Evolutionary conservation across 1,284 basidiomycete species (phyloP).

Genomic region (Chalciporus sp.): DNA sequence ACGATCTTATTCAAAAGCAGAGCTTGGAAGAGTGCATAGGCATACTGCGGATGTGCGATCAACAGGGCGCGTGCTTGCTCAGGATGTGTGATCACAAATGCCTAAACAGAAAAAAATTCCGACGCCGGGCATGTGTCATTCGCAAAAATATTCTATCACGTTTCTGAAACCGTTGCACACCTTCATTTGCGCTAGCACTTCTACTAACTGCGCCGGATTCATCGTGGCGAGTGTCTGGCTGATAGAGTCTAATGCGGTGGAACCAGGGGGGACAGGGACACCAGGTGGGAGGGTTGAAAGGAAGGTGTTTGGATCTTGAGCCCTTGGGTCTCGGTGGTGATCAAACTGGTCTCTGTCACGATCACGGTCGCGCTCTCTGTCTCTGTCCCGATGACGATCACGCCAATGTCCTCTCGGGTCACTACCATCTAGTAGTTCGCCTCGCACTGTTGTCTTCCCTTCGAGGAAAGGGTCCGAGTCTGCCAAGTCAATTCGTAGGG

Average conservation of each 20-base stretch:
- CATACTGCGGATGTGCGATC: slow-evolving; percentile 85
- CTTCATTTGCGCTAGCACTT: slow-evolving; percentile 98
- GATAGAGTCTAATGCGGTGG: slow-evolving; percentile 82
- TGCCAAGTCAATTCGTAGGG: slow-evolving; percentile 79
- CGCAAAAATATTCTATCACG: slow-evolving; percentile 26
- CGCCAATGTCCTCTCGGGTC: slow-evolving; percentile 59
- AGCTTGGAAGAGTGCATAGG: slow-evolving; percentile 96
- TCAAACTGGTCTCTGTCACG: slow-evolving; percentile 25
- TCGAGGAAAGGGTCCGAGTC: slow-evolving; percentile 63
- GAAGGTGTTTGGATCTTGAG: slow-evolving; percentile 52
- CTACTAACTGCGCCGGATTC: slow-evolving; percentile 84
- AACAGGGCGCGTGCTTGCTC: slow-evolving; percentile 87
- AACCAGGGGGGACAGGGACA: slow-evolving; percentile 75
- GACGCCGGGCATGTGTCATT: slow-evolving; percentile 22
- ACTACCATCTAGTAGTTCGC: slow-evolving; percentile 44
- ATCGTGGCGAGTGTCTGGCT: slow-evolving; percentile 86
- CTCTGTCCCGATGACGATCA: slow-evolving; percentile 42
- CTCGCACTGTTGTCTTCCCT: slow-evolving; percentile 62
- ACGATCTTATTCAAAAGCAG: slow-evolving; percentile 95
- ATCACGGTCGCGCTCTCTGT: slow-evolving; percentile 26
- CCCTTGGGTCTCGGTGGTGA: slow-evolving; percentile 29
- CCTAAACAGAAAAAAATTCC: slow-evolving; percentile 45
- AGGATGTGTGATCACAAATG: slow-evolving; percentile 88
- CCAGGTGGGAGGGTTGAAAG: slow-evolving; percentile 77
- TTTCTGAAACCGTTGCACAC: slow-evolving; percentile 48